Base-by-base conservation (phyloP, 495 filamentous ascomycete genomes). In the Penicillium cosmopolitanum region DNA sequence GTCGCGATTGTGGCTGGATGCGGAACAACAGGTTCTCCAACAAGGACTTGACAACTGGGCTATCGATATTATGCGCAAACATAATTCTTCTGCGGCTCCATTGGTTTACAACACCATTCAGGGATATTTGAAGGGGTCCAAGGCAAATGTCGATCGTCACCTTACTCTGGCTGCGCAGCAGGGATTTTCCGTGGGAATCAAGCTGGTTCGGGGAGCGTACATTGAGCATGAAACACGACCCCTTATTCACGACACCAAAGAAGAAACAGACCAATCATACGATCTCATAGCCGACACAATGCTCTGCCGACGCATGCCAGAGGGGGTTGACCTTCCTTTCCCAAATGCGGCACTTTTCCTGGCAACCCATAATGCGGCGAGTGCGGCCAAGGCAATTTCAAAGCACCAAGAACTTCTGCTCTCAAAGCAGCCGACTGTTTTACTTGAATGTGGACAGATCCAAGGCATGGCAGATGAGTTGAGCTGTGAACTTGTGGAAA, bases 381-480 rank as follows among this genome's bases (percentile, higher is more conserved):
- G 68, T 35, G 66, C 70, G 15, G 60, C 61, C n/a, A 75, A 68
- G 43, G 75, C 74, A 6, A 69, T 66, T 31, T 15, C 64, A 1
- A 68, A 69, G 0, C 59, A 66, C n/a, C 72, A 66, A 12, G 21
- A 57, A 2, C 64, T 58, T 6, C 60, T 73, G 4, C 47, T 62
- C n/a, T 46, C 57, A 2, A 50, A 63, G 9, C 43, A 62, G 16
- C 70, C 66, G n/a, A 75, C 66, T 9, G 51, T 72, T 5, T 19
- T 60, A 33, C 62, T 72, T 12, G 73, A 76, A 33, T 76, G 73
- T 55, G 73, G 73, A 3, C 92, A 96, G 74, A 81, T 96, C 18
- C 87, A 92, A 77, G 69, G 73, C 0, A 76, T 75, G 73, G 73
- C 73, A 5, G 73, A 76, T 60, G 70, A 73, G 34, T 55, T 76